Base-by-base conservation (phyloP, 2,329 filamentous ascomycete genomes). In the Aschersonia sp. region DNA sequence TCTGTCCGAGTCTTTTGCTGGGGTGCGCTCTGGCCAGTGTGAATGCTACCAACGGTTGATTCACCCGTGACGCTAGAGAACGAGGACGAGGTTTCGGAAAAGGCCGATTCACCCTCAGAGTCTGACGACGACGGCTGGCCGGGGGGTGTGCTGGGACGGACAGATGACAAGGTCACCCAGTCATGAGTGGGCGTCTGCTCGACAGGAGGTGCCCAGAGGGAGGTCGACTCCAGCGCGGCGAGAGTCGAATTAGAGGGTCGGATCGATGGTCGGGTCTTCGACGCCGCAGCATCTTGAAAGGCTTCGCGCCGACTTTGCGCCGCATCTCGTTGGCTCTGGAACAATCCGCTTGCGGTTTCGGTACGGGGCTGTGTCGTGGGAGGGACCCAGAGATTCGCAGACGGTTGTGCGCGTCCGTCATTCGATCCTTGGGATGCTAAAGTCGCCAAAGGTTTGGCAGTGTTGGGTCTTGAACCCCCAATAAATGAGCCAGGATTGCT, bases 91-190 rank as follows among this genome's bases (percentile, higher is more conserved):
- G 48, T 43, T n/a, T 53, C 54, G 9, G 52, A 50, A 6, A 50
- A 40, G n/a, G 50, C 44, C 4, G 55, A 51, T 38, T 48, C 50
- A 42, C 51, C 49, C 10, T 46, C 49, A 4, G 52, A 52, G 7
- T 51, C 48, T 4, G 47, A 51, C n/a, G 29, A 30, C n/a, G 29
- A 30, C 7, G 30, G 46, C 10, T 31, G 46, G 29, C 6, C 35
- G 7, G 43, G 47, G 4, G 50, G 47, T 3, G 48, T 50, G 31
- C 43, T 46, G 20, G 50, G 50, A 5, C 50, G 43, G 9, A 50
- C 35, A 31, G 50, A 49, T 20, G 50, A 50, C n/a, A 50, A 43
- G 30, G 48, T 48, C 10, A 50, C 12, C 50, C 51, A 53, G 31
- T 51, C 50, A 20, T 49, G 47, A 5, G 48, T 9, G 28, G 30